A percentile compares a stretch with the other conserved stretches of the same genome.
Evolutionary conservation across 352 stramenopile genomes (phyloP).

Genomic region (Phytophthora macrochlamydospora): DNA sequence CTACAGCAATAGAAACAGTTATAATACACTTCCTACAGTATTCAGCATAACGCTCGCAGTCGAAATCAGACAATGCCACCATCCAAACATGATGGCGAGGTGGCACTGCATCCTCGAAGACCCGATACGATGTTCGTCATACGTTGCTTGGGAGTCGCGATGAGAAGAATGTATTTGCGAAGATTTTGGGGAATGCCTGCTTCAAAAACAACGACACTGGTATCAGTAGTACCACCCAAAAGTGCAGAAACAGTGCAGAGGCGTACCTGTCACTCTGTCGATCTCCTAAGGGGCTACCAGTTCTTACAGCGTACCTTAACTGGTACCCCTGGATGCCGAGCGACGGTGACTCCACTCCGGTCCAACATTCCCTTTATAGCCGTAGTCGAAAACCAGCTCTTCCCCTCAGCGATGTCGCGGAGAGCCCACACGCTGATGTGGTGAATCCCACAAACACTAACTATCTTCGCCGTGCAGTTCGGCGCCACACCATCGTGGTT

Average conservation of each 20-base stretch:
- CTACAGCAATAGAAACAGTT: too few relatives aligned
- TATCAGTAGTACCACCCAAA: constrained; percentile 1
- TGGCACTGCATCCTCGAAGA: background rate
- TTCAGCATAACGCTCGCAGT: too few relatives aligned
- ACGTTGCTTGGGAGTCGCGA: constrained; percentile 1
- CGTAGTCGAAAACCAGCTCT: constrained; percentile 70
- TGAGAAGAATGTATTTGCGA: constrained; percentile 3
- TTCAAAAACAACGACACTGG: background rate
- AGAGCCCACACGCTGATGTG: constrained; percentile 90
- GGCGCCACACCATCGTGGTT: constrained; percentile 69
- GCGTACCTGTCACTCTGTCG: background rate
- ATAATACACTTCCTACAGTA: too few relatives aligned
- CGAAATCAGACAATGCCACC: too few relatives aligned
- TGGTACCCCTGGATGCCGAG: constrained; percentile 8
- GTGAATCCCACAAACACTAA: constrained; percentile 86
- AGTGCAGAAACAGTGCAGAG: background rate
- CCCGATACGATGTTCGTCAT: background rate
- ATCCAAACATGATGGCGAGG: too few relatives aligned
- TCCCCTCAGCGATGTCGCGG: constrained; percentile 78
- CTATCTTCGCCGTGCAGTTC: constrained; percentile 80
- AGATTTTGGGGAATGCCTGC: constrained; percentile 1
- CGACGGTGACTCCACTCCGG: constrained; percentile 58
- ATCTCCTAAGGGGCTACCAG: background rate
- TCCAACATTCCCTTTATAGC: constrained; percentile 58
- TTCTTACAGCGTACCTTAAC: constrained; percentile 13